Evolutionary conservation across 148 eudicot genomes (phyloP).

Genomic region (Heliamphora exappendiculata): DNA sequence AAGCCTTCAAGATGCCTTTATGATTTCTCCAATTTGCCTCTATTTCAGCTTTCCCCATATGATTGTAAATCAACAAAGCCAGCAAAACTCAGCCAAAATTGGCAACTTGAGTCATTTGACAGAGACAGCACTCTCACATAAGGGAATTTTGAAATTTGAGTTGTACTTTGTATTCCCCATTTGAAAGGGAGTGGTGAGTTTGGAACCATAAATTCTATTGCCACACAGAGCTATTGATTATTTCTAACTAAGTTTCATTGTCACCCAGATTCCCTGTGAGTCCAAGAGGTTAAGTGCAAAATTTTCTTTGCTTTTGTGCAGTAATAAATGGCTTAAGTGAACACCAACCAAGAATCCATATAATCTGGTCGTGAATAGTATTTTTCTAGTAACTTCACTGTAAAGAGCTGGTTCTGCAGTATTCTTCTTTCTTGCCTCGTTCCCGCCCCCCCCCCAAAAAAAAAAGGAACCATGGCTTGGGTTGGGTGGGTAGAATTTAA

Average conservation of each 20-base stretch:
- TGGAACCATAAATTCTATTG: neutral
- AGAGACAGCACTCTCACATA: neutral
- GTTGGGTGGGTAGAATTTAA: too few relatives aligned
- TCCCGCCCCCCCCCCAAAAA: too few relatives aligned
- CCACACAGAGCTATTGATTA: neutral
- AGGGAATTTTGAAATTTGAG: neutral
- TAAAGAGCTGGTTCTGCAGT: too few relatives aligned
- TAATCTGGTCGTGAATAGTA: too few relatives aligned
- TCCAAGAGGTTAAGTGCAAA: neutral
- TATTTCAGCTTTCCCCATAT: neutral
- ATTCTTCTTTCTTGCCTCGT: too few relatives aligned
- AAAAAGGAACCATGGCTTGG: too few relatives aligned
- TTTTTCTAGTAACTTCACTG: too few relatives aligned
- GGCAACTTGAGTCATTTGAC: neutral
- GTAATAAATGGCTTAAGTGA: too few relatives aligned
- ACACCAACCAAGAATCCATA: too few relatives aligned
- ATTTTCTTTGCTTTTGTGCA: neutral
- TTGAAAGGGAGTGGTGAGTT: neutral
- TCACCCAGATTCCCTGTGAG: neutral
- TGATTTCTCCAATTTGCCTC: neutral
- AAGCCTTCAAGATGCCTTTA: neutral
- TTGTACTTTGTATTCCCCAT: neutral
- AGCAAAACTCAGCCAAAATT: neutral
- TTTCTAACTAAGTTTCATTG: neutral
- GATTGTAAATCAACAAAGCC: neutral